Evolutionary conservation across 371 early-diverging fungal genomes (phyloP).

Genomic region (Rhizopus sp.): DNA sequence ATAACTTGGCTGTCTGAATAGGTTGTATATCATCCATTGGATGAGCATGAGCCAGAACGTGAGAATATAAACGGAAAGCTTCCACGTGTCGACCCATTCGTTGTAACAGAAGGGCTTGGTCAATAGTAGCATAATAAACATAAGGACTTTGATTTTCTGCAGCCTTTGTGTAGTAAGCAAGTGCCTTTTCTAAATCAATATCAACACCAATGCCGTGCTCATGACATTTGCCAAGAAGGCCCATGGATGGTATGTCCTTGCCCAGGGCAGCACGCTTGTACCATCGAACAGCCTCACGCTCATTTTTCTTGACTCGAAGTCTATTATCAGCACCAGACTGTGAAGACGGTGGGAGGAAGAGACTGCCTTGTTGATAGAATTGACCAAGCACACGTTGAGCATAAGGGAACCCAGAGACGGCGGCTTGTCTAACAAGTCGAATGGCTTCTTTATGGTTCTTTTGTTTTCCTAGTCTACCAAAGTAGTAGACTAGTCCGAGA

Average conservation of each 20-base stretch:
- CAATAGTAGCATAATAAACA: conserved; percentile 46
- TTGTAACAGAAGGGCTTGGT: conserved; percentile 38
- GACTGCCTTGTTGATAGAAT: conserved; percentile 37
- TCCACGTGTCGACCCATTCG: conserved; percentile 38
- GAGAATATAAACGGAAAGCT: conserved; percentile 24
- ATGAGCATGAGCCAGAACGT: conserved; percentile 3
- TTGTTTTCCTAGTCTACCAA: conserved; percentile 33
- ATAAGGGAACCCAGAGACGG: conserved; percentile 40
- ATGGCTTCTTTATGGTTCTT: conserved; percentile 39
- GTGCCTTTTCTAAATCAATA: conserved; percentile 45
- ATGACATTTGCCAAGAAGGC: conserved; percentile 74
- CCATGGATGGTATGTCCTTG: conserved; percentile 68
- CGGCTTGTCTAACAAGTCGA: conserved; percentile 35
- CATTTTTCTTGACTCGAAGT: conserved; percentile 25
- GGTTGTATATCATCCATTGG: conserved; percentile 14
- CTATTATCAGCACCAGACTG: conserved; percentile 30
- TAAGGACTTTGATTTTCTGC: conserved; percentile 47
- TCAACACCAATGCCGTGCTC: conserved; percentile 73
- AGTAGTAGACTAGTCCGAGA: conserved; percentile 43
- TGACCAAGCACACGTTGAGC: conserved; percentile 50
- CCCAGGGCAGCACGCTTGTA: conserved; percentile 66
- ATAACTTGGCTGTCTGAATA: conserved; percentile 30
- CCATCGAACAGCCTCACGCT: conserved; percentile 62
- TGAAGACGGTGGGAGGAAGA: neutral
- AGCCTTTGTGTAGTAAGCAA: conserved; percentile 71